Evolutionary conservation across 345 rosid genomes (phyloP).

Genomic region (Dimocarpus longan): DNA sequence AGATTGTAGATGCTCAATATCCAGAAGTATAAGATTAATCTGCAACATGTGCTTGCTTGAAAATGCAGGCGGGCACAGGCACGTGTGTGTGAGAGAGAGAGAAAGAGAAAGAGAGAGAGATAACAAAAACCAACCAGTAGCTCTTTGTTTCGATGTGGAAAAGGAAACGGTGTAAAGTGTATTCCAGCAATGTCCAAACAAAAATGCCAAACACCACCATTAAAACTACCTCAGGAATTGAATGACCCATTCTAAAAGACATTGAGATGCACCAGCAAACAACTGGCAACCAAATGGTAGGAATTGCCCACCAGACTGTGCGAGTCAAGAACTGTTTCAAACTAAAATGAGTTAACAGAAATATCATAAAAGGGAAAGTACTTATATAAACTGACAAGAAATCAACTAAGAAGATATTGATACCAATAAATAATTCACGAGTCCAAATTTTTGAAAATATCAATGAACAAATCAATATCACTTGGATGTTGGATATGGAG

Average conservation of each 20-base stretch:
- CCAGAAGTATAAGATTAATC: neutral
- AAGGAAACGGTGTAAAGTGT: constrained; percentile 89
- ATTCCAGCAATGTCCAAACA: constrained; percentile 88
- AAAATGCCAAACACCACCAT: constrained; percentile 68
- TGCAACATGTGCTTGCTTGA: neutral
- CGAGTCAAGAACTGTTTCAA: constrained; percentile 76
- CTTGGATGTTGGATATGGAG: neutral
- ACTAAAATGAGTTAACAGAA: constrained; percentile 15
- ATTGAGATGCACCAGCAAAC: constrained; percentile 60
- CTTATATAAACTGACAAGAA: neutral
- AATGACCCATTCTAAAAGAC: constrained; percentile 67
- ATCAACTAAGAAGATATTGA: neutral
- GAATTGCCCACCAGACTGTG: constrained; percentile 98
- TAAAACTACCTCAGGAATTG: constrained; percentile 51
- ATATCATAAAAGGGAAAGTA: neutral
- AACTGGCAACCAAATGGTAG: constrained; percentile 89
- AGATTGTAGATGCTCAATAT: neutral
- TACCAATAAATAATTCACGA: neutral
- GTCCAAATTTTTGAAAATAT: neutral
- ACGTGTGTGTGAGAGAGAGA: neutral
- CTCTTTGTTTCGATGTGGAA: constrained; percentile 87
- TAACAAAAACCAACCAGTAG: constrained; percentile 67
- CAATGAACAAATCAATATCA: neutral
- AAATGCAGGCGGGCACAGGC: neutral
- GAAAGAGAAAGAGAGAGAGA: neutral